phyloP scores from a whole-genome alignment of 2,329 filamentous ascomycete genomes.

The Sporothrix brasiliensis region DNA sequence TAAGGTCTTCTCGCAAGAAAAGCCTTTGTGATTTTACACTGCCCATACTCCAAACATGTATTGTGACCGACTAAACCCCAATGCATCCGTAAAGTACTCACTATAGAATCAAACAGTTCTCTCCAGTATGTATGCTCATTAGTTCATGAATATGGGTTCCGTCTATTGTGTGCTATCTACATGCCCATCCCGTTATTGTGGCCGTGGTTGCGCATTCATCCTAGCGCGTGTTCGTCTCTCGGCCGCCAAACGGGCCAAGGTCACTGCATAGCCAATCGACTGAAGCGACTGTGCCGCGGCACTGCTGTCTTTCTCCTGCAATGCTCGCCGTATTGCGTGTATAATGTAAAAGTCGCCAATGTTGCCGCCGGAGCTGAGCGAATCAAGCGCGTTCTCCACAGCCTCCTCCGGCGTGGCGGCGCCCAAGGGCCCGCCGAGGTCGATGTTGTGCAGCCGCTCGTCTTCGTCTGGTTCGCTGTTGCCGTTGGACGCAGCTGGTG shows the following conservation, averaged over 20 bases:
- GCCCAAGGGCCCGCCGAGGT: conserved; percentile 22
- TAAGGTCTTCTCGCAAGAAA: neutral
- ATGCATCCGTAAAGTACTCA: conserved; percentile 7
- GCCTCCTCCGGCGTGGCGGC: conserved; percentile 39
- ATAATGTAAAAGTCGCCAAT: conserved; percentile 58
- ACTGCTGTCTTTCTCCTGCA: conserved; percentile 47
- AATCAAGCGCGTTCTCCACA: conserved; percentile 50
- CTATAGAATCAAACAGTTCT: neutral
- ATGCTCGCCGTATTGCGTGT: conserved; percentile 48
- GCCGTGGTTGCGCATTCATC: conserved; percentile 55
- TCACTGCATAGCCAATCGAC: conserved; percentile 58
- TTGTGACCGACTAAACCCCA: neutral
- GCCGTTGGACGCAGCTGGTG: conserved; percentile 31
- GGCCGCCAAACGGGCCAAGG: conserved; percentile 48
- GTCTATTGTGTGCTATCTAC: neutral
- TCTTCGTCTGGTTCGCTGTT: conserved; percentile 34
- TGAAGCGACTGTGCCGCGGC: conserved; percentile 57
- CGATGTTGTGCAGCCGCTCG: conserved; percentile 25
- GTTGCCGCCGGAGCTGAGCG: conserved; percentile 59
- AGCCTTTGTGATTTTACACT: neutral
- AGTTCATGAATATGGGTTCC: conserved; percentile 5
- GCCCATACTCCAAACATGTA: conserved; percentile 18
- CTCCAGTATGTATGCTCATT: conserved; percentile 14
- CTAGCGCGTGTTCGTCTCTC: conserved; percentile 35
- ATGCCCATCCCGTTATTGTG: conserved; percentile 47